These are phyloP conservation scores for Umbellularia californica DNA, from an alignment of 164 flowering plant species.

Conservation along the genomic window DNA sequence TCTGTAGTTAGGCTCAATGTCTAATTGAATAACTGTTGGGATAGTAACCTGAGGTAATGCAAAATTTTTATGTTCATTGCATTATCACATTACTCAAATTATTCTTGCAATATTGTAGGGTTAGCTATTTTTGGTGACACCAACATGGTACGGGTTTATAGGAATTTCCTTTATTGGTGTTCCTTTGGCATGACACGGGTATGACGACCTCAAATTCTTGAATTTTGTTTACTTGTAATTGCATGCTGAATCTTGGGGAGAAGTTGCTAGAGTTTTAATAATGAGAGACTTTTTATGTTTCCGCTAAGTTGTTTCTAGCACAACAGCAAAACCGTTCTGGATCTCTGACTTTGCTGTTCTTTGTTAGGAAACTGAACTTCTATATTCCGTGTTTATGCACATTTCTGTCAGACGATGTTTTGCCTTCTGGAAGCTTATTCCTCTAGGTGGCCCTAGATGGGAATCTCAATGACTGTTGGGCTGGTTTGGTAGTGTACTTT, in stretches of 20 bases:
- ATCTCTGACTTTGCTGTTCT: neutral
- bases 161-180: constrained; percentile 34
- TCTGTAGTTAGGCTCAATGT: constrained; percentile 10
- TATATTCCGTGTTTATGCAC: neutral
- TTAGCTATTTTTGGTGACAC: constrained; percentile 42
- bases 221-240: constrained; percentile 25
- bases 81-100: constrained; percentile 30
- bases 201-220: constrained; percentile 23
- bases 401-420: neutral
- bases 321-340: neutral
- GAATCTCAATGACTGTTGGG: neutral
- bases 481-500: neutral
- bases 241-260: constrained; percentile 11
- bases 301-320: neutral
- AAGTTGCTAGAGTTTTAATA: neutral
- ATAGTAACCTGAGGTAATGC: constrained; percentile 9
- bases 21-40: constrained; percentile 15
- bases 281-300: neutral
- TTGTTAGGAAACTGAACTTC: neutral
- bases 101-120: constrained; percentile 51
- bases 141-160: constrained; percentile 24
- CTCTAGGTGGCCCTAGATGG: neutral
- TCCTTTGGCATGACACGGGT: constrained; percentile 43
- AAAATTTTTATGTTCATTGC: constrained; percentile 1
- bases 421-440: neutral